Percentiles rank a stretch among this genome's conserved stretches.
These are phyloP conservation scores for Fagus sylvatica DNA, from an alignment of 306 rosid species.

Conservation along the genomic window DNA sequence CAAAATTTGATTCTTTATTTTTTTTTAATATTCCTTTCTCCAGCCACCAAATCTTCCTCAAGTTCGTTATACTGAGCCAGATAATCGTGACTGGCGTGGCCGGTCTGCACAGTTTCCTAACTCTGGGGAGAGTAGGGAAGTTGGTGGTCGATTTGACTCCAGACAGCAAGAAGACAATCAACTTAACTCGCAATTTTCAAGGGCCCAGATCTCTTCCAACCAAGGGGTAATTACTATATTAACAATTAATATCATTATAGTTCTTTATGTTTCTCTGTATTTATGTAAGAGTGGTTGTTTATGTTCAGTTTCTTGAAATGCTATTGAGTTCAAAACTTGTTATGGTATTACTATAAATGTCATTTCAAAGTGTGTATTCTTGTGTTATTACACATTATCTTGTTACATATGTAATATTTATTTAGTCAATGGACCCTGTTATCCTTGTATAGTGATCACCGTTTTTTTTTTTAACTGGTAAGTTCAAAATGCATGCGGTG, in stretches of 20 bases:
- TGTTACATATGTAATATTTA: not conserved
- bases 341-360: not conserved
- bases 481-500: no score
- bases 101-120: conserved; percentile 64
- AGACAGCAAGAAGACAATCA: conserved; percentile 61
- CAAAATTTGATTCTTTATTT: not conserved
- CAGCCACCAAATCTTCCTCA: conserved; percentile 63
- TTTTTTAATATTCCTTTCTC: conserved; percentile 7
- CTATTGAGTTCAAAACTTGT: not conserved
- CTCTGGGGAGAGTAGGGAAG: conserved; percentile 64
- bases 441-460: no score
- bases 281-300: not conserved
- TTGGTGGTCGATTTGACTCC: conserved; percentile 53
- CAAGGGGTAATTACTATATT: conserved; percentile 55
- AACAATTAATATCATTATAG: not conserved
- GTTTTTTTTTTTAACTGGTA: no score
- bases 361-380: not conserved
- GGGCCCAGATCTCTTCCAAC: conserved; percentile 54
- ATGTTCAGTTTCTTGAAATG: not conserved
- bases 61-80: conserved; percentile 80
- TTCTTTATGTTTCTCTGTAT: no score
- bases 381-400: not conserved
- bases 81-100: conserved; percentile 92
- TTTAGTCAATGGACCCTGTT: not conserved
- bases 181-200: conserved; percentile 52